Percentiles rank a stretch among this genome's conserved stretches.
Conservation (phyloP, 2,329 filamentous ascomycete species). For the Colletotrichum phormii region DNA sequence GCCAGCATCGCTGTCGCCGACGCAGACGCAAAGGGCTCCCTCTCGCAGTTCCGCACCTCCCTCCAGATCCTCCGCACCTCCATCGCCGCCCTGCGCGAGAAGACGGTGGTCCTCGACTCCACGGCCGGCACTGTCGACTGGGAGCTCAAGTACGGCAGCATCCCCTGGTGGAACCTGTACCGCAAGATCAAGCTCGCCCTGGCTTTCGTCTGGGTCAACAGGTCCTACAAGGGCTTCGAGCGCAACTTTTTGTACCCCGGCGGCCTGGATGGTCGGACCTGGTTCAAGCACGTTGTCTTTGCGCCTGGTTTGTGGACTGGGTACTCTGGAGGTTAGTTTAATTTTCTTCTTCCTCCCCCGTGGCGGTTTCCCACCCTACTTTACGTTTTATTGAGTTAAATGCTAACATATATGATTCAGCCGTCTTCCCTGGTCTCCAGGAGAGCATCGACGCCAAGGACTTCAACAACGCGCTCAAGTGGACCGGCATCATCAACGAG, state of each 20-base stretch:
- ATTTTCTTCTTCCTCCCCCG: background rate
- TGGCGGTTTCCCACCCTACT: background rate
- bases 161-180: constrained; percentile 85
- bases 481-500: constrained; percentile 68
- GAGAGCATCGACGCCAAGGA: constrained; percentile 72
- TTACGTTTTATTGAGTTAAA: constrained; percentile 23
- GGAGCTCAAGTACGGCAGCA: constrained; percentile 57
- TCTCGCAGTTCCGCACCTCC: constrained; percentile 52
- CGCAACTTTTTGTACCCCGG: constrained; percentile 79
- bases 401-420: constrained; percentile 46
- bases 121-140: constrained; percentile 54
- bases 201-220: constrained; percentile 76
- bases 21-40: constrained; percentile 46
- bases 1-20: constrained; percentile 35
- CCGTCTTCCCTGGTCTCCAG: constrained; percentile 71
- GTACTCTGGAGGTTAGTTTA: constrained; percentile 77
- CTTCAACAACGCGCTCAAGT: constrained; percentile 67
- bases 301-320: constrained; percentile 93
- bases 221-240: constrained; percentile 86
- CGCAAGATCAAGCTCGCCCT: constrained; percentile 73
- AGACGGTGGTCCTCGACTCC: constrained; percentile 59
- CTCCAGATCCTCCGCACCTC: constrained; percentile 53
- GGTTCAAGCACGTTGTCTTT: constrained; percentile 97
- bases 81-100: constrained; percentile 50
- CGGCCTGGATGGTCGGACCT: constrained; percentile 82